A percentile compares a stretch with the other conserved stretches of the same genome.
Conservation (phyloP, 2,329 filamentous ascomycete species). For the Domatiomyces globalis region DNA sequence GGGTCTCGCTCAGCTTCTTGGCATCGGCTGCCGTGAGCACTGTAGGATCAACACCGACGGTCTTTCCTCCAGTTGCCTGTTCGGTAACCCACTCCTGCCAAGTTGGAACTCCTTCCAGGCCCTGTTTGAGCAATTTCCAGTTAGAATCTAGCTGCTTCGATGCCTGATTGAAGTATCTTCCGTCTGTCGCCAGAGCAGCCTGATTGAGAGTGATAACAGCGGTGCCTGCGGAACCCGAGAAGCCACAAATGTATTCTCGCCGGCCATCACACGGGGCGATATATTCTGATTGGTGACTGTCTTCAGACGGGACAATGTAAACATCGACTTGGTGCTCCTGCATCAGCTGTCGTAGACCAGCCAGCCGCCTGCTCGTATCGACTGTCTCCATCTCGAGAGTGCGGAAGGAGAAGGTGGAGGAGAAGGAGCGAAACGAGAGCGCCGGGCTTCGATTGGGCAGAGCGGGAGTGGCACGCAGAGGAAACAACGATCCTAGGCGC, state of each 20-base stretch:
- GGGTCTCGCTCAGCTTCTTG: conserved; percentile 66
- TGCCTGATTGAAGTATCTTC: conserved; percentile 96
- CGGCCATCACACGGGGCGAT: conserved; percentile 90
- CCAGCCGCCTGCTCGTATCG: conserved; percentile 62
- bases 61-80: conserved; percentile 72
- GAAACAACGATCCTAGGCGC: conserved; percentile 10
- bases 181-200: conserved; percentile 84
- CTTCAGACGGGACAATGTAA: conserved; percentile 92
- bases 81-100: conserved; percentile 94
- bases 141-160: conserved; percentile 78
- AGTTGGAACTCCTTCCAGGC: conserved; percentile 81
- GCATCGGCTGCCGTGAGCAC: conserved; percentile 64
- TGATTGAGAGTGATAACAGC: conserved; percentile 76
- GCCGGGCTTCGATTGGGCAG: conserved; percentile 5
- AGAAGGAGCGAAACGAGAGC: conserved; percentile 25
- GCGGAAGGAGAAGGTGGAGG: conserved; percentile 24
- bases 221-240: conserved; percentile 87
- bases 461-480: conserved; percentile 7
- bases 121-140: conserved; percentile 85
- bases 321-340: conserved; percentile 72
- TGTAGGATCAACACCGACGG: conserved; percentile 79
- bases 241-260: conserved; percentile 83
- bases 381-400: conserved; percentile 57
- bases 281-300: conserved; percentile 95
- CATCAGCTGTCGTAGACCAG: conserved; percentile 72